Evolutionary conservation across 257 asterid genomes (phyloP), one percentile per base, ranked within the genome.

Genomic region (Solanum dulcamara): DNA sequence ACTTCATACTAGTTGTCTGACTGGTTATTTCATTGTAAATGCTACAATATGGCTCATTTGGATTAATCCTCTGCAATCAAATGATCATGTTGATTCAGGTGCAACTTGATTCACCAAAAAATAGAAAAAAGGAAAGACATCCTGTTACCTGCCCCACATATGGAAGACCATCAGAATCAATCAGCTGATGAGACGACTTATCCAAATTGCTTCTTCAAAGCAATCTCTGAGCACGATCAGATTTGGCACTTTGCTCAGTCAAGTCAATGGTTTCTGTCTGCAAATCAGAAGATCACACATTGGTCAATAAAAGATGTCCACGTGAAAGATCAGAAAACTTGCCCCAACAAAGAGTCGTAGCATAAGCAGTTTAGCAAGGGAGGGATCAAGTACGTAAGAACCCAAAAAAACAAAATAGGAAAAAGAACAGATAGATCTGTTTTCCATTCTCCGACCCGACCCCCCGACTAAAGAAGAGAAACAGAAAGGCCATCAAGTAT

Each of bases 131-230:
- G 37, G 26, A 40, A 1, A 51, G 84, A 35, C 51, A 88, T 40
- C 18, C 38, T n/a, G 53, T 83, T 84, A 96, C 99, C 98, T 95
- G 98, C 85, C 99, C 99, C 84, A 95, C 96, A 87, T 91, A 90
- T 85, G 99, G 99, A 81, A 97, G 98, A 66, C 99, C 99, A 90
- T 97, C 99, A 64, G 94, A 87, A 90, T 94, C 99, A 85, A 97
- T 93, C 84, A 90, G 55, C 82, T 88, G 87, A 89, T 93, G 94
- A 88, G 86, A 87, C 51, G 94, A 81, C 85, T 87, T 92, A 68
- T 95, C 97, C 88, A 90, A 75, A 83, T 92, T 92, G 90, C 96
- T 92, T 88, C 96, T 92, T 70, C 96, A 91, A 88, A 97, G 95
- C 81, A 92, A 86, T 90, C 88, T 91, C 51, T 88, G 90, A 40